These are phyloP conservation scores for Torulaspora maleeae DNA, from an alignment of 805 yeast genomes.

Conservation along the genomic window DNA sequence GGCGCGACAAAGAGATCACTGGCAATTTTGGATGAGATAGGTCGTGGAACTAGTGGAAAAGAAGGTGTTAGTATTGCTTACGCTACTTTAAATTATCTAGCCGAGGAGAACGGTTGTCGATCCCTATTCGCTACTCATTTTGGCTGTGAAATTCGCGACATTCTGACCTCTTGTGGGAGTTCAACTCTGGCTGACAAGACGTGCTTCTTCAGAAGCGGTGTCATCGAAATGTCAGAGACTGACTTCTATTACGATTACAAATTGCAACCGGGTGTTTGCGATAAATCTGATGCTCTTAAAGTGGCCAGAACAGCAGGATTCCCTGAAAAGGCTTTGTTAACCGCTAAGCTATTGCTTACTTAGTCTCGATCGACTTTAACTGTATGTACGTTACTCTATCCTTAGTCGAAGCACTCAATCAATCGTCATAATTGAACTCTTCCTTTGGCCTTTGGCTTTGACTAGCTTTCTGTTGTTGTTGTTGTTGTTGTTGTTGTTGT, in stretches of 20 bases:
- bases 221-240: slow-evolving; percentile 27
- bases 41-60: slow-evolving; percentile 79
- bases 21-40: slow-evolving; percentile 82
- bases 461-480: slow-evolving; percentile 2
- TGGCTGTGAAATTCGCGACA: slow-evolving; percentile 47
- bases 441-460: slow-evolving; percentile 9
- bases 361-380: neutral
- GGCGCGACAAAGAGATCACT: slow-evolving; percentile 64
- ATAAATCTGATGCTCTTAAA: slow-evolving; percentile 67
- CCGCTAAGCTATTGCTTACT: slow-evolving; percentile 42
- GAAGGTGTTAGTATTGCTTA: slow-evolving; percentile 86
- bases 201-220: slow-evolving; percentile 24
- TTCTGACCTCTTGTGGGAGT: slow-evolving; percentile 36
- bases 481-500: neutral
- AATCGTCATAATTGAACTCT: slow-evolving; percentile 10
- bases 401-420: neutral
- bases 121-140: slow-evolving; percentile 90
- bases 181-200: slow-evolving; percentile 18
- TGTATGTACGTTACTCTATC: neutral
- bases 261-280: slow-evolving; percentile 62
- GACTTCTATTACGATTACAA: slow-evolving; percentile 45
- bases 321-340: slow-evolving; percentile 52
- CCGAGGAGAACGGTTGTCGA: slow-evolving; percentile 54
- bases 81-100: slow-evolving; percentile 60
- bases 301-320: slow-evolving; percentile 79